Evolutionary conservation across 495 filamentous ascomycete species (phyloP), one percentile per base, ranked within the genome.

Genomic region (Hypomontagnella monticulosa): DNA sequence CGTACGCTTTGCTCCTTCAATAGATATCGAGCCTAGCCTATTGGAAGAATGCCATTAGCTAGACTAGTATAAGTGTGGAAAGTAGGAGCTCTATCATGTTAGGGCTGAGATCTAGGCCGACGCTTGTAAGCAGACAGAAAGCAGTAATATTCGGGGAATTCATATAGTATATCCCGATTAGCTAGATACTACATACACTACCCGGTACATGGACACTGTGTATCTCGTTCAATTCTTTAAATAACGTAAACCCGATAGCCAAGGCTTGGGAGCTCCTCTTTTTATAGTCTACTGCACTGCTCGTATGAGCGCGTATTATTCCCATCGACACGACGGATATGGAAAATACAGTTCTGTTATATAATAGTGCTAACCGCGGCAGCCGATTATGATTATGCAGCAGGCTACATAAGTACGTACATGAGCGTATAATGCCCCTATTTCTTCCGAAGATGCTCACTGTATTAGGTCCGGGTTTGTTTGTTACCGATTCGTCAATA

Each of bases 31-130:
- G 19, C 38, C 9, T 38, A 49, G 20, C 33, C 49, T 54, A 54
- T 61, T 18, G 41, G 48, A 62, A 23, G 11, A 14, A 15, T 12
- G 43, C 51, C 30, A 55, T 20, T 40, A 14, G 38, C 11, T 3
- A 33, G 19, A 43, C 59, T 55, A 62, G 50, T 54, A 37, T 37
- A 5, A 57, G 37, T 36, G 4, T 43, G 52, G 51, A 50, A 57
- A 44, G 60, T 16, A 36, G 50, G 19, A 52, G n/a, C 18, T 46
- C 18, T 23, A 46, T 38, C 18, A 44, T 44, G 0, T 16, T 42
- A 44, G 37, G 30, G 30, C 37, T 32, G 51, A 51, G 37, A 33
- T 42, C 50, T 36, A 34, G 32, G 11, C 34, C 38, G 27, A 36
- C 23, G 30, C 48, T 44, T 53, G 23, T 23, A 10, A 14, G 12